These are phyloP conservation scores for Colletotrichum nymphaeae DNA, from an alignment of 2,329 filamentous ascomycete species.

Conservation along the genomic window DNA sequence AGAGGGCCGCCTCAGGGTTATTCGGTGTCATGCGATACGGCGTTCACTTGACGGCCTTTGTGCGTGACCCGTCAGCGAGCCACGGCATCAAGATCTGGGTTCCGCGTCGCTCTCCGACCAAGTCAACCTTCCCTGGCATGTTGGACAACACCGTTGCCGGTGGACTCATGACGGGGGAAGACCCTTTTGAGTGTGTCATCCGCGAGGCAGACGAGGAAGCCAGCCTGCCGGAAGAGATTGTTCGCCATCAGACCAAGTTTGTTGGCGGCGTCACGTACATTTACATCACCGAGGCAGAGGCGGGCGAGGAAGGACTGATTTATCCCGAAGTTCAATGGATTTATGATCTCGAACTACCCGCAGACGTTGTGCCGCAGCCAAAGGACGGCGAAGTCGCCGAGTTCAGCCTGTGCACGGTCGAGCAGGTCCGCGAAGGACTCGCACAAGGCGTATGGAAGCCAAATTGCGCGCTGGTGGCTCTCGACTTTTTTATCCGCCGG, in stretches of 20 bases:
- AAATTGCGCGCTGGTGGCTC: conserved; percentile 85
- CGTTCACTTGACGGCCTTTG: conserved; percentile 83
- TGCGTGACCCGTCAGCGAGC: conserved; percentile 52
- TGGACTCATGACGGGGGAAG: conserved; percentile 84
- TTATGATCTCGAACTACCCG: conserved; percentile 85
- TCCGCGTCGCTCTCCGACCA: conserved; percentile 78
- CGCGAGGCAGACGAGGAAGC: conserved; percentile 93
- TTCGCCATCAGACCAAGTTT: conserved; percentile 68
- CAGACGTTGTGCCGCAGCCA: conserved; percentile 76
- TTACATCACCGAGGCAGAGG: conserved; percentile 81
- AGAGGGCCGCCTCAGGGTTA: conserved; percentile 79
- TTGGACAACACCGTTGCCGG: conserved; percentile 93
- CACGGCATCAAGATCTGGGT: conserved; percentile 85
- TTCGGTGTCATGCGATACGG: conserved; percentile 84
- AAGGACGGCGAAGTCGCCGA: conserved; percentile 90
- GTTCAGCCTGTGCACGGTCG: conserved; percentile 81
- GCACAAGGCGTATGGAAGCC: conserved; percentile 86
- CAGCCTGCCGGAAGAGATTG: conserved; percentile 76
- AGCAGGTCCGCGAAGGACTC: conserved; percentile 79
- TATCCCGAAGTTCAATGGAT: conserved; percentile 94
- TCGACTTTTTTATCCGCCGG: conserved; percentile 92
- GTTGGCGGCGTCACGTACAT: conserved; percentile 86
- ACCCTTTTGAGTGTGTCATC: conserved; percentile 83
- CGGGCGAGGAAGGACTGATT: conserved; percentile 83
- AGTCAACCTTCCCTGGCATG: conserved; percentile 91